phyloP scores from a whole-genome alignment of 805 yeast genomes.

The Starmera quercuum region DNA sequence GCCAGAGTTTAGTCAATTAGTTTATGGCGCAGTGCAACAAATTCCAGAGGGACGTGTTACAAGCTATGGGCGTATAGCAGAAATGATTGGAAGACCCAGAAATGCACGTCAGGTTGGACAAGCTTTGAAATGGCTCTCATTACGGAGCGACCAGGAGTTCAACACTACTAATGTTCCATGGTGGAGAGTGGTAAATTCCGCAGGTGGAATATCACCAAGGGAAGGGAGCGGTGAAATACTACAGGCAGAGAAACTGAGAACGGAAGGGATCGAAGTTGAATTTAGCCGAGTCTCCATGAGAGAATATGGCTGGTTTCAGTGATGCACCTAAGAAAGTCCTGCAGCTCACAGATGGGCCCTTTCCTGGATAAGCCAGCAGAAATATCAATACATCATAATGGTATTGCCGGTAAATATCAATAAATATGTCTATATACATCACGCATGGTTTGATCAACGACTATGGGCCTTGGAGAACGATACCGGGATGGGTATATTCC shows the following conservation, averaged over 20 bases:
- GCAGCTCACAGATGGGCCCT: too few relatives aligned
- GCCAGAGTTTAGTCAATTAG: slow-evolving; percentile 16
- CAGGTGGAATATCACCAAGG: slow-evolving; percentile 55
- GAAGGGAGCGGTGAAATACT: slow-evolving; percentile 31
- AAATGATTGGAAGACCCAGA: slow-evolving; percentile 49
- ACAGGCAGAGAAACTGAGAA: slow-evolving; percentile 37
- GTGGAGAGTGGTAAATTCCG: slow-evolving; percentile 71
- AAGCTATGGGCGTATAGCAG: slow-evolving; percentile 73
- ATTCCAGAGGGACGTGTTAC: slow-evolving; percentile 63
- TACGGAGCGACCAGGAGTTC: slow-evolving; percentile 2
- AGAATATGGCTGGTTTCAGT: slow-evolving; percentile 42
- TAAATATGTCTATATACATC: too few relatives aligned
- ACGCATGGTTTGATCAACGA: too few relatives aligned
- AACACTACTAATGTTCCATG: slow-evolving; percentile 46
- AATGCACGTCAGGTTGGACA: slow-evolving; percentile 73
- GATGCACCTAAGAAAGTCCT: too few relatives aligned
- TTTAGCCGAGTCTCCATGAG: slow-evolving; percentile 20
- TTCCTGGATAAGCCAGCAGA: too few relatives aligned
- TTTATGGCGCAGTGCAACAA: slow-evolving; percentile 41
- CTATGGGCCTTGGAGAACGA: too few relatives aligned
- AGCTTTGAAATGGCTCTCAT: slow-evolving; percentile 48
- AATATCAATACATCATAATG: too few relatives aligned
- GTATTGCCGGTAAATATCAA: too few relatives aligned
- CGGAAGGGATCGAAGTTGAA: slow-evolving; percentile 41
- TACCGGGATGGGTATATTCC: too few relatives aligned